Conservation (phyloP, 2,329 filamentous ascomycete genomes). For the Verticillium nubilum region DNA sequence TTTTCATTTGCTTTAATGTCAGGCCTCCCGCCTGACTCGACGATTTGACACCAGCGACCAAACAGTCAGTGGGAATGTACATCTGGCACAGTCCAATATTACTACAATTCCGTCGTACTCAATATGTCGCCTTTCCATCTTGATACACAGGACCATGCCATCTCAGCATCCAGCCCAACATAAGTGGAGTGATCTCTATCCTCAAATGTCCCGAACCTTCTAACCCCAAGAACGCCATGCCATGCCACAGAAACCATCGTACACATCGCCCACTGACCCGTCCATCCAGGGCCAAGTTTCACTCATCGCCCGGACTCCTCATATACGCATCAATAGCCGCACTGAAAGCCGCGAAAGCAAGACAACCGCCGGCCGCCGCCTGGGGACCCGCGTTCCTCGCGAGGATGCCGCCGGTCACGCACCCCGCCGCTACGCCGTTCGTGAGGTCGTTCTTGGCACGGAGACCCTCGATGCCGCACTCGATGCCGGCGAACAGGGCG, state of each 20-base stretch:
- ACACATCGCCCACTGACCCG: background rate
- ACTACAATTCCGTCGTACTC: background rate
- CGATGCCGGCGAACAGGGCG: conserved; percentile 83
- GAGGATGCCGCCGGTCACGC: conserved; percentile 83
- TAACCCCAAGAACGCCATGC: conserved; percentile 18
- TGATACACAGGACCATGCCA: conserved; percentile 6
- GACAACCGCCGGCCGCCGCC: conserved; percentile 81
- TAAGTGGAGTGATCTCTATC: conserved; percentile 8
- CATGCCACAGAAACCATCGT: conserved; percentile 16
- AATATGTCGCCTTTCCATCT: conserved; percentile 25
- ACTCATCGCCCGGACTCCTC: conserved; percentile 66
- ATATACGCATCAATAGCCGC: conserved; percentile 90
- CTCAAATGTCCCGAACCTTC: conserved; percentile 17
- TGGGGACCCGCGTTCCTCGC: conserved; percentile 84
- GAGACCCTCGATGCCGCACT: conserved; percentile 91
- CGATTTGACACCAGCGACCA: background rate
- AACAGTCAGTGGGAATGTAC: background rate
- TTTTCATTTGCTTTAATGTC: background rate
- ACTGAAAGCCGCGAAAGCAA: conserved; percentile 88
- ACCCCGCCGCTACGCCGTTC: conserved; percentile 85
- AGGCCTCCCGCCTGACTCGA: background rate
- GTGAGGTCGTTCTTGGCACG: conserved; percentile 89
- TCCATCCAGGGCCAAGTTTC: conserved; percentile 10
- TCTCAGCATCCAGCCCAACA: background rate
- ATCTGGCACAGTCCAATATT: background rate